Evolutionary conservation across 306 rosid species (phyloP), one percentile per base, ranked within the genome.

Genomic region (Fagus crenata): DNA sequence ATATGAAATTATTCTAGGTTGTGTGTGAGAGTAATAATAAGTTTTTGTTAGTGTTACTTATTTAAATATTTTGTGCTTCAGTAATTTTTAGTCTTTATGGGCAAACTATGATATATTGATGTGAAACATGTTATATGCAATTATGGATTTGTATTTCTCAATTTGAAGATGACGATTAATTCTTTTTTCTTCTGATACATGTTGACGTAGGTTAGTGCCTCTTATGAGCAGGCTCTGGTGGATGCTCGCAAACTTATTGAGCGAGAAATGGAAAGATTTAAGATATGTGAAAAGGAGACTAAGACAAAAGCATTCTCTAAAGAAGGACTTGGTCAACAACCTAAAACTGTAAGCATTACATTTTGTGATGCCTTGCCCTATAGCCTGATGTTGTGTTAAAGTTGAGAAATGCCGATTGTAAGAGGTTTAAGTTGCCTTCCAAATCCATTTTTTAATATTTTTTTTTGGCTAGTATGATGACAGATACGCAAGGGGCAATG

Each of bases 251-350:
- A 95, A 86, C 84, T 74, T 43, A 95, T 95, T 70, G 97, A 95
- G 82, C 97, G 97, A 28, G 98, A 95, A 86, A 95, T 95, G 98
- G 98, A 95, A 84, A 87, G 98, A 83, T 94, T 94, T 78, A 94
- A 94, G 88, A 83, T 94, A 13, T 94, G 98, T 65, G 98, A 94
- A 82, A 94, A 94, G 89, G 98, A 94, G 89, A 94, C 97, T 1
- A 94, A 94, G 81, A 94, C 98, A 40, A 94, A 94, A 84, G 98
- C 98, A 7, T 94, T 94, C 82, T 94, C 98, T 8, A 94, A 94
- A 84, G 98, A 94, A 90, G 98, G 98, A 32, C 81, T 94, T 82
- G 98, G 92, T 77, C 98, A 94, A 61, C 97, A 94, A 73, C 98
- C 98, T 41, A 95, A 95, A 89, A 92, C 98, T 58, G 98, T 92